phyloP scores from a whole-genome alignment of 495 filamentous ascomycete genomes.

The Bacidia rubella region DNA sequence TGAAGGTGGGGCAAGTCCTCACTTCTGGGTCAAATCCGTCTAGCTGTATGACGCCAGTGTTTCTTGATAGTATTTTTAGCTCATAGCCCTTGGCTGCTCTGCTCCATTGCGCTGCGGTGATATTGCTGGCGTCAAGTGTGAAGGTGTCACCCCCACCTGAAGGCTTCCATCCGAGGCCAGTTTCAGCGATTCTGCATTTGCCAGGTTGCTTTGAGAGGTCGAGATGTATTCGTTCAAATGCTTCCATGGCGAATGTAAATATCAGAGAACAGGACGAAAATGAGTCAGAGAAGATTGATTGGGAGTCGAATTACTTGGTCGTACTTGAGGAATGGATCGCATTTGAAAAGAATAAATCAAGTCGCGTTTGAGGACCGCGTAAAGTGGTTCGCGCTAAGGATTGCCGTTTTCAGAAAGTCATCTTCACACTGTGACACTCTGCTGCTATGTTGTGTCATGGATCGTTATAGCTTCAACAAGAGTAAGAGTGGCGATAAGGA shows the following conservation, averaged over 20 bases:
- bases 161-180: constrained; percentile 88
- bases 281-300: no score
- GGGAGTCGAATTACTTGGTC: no score
- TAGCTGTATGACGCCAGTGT: constrained; percentile 75
- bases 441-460: no score
- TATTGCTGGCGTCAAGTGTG: constrained; percentile 71
- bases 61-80: constrained; percentile 73
- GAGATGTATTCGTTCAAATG: constrained; percentile 90
- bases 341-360: neutral
- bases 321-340: neutral
- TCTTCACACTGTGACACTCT: no score
- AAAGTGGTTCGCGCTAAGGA: neutral
- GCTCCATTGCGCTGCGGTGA: constrained; percentile 85
- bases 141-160: constrained; percentile 77
- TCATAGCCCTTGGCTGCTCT: constrained; percentile 85
- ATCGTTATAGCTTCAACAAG: no score
- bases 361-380: neutral
- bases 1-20: constrained; percentile 10
- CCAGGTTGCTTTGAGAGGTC: constrained; percentile 83
- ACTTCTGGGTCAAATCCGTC: constrained; percentile 94
- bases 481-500: no score
- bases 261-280: neutral
- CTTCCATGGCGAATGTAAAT: constrained; percentile 45
- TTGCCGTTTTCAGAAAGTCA: no score
- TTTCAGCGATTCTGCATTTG: constrained; percentile 86